Conservation (phyloP, 2,329 filamentous ascomycete genomes). For the Epichloe brachyelytri region DNA sequence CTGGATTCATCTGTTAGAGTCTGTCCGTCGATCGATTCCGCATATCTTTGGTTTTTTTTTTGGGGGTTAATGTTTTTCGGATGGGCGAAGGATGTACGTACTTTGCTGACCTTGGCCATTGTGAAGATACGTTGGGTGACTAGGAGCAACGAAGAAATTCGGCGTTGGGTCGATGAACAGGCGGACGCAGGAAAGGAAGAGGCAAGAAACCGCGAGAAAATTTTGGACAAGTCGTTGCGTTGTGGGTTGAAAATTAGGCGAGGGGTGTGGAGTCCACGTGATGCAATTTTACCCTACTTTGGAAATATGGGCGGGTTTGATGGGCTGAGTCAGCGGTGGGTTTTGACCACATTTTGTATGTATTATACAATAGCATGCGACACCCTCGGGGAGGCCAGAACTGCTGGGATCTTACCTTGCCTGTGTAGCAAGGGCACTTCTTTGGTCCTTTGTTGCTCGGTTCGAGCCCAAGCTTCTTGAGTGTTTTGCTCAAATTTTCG, state of each 20-base stretch:
- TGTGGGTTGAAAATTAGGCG: slow-evolving; percentile 21
- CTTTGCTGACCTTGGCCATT: slow-evolving; percentile 61
- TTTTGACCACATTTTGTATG: background rate
- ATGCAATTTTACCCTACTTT: slow-evolving; percentile 6
- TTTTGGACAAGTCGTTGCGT: slow-evolving; percentile 8
- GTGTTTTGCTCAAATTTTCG: no score
- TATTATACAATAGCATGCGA: no score
- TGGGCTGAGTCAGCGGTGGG: background rate
- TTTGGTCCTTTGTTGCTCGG: no score
- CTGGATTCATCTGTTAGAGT: slow-evolving; percentile 22
- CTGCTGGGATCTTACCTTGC: no score
- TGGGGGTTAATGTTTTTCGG: no score
- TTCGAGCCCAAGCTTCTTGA: no score
- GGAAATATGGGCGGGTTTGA: background rate
- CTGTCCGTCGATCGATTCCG: no score
- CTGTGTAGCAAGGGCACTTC: no score
- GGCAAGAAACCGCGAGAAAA: background rate
- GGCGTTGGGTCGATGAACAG: slow-evolving; percentile 19
- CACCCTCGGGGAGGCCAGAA: no score
- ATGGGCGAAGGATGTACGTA: slow-evolving; percentile 21
- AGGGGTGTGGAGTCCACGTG: slow-evolving; percentile 19
- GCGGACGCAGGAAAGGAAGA: background rate
- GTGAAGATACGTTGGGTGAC: slow-evolving; percentile 24
- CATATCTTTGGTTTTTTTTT: background rate
- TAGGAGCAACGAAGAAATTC: slow-evolving; percentile 13